Evolutionary conservation across 768 basidiomycete genomes (phyloP), one percentile per base, ranked within the genome.

Genomic region (Kwoniella shandongensis): DNA sequence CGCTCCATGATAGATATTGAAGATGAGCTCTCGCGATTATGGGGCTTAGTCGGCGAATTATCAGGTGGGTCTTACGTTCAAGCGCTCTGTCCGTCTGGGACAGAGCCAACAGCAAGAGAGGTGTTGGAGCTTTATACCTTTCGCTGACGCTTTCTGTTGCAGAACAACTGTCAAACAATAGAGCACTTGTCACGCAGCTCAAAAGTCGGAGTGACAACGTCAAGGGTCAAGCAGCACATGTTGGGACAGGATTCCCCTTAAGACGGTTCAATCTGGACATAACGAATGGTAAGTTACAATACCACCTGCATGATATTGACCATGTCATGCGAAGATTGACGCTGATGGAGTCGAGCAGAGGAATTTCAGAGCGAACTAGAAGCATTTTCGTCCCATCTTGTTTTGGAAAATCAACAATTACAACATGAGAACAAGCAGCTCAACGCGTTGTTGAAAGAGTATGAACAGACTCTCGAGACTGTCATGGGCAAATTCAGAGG

Each of bases 401-500:
- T 97, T 44, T 86, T 94, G 55, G 96, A 99, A 77, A 98, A 98
- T 74, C 93, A 96, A 70, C 83, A 86, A 0, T 79, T 99, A 1
- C 80, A 89, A 46, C 87, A 97, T 61, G 96, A 99, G 78, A 98
- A 99, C 80, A 92, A 89, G 75, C 94, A 98, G 72, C 82, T 98
- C 27, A 87, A 86, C 63, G 67, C 84, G 25, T 81, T 99, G 25
- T 80, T 98, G 54, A 93, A 92, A 71, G 96, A 99, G 76, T 94
- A 98, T 73, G 93, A 98, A 75, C 81, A 81, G 51, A 96, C 93
- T 2, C 83, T 99, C 80, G 93, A 97, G 67, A 92, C 86, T 26
- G 89, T 98, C 73, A 98, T 99, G 96, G 79, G 85, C 49, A 97
- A 97, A 78, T 97, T 98, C 75, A 83, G 93, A 57, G 87, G 86